phyloP scores from a whole-genome alignment of 2,329 filamentous ascomycete species.

The Fusarium luffae region DNA sequence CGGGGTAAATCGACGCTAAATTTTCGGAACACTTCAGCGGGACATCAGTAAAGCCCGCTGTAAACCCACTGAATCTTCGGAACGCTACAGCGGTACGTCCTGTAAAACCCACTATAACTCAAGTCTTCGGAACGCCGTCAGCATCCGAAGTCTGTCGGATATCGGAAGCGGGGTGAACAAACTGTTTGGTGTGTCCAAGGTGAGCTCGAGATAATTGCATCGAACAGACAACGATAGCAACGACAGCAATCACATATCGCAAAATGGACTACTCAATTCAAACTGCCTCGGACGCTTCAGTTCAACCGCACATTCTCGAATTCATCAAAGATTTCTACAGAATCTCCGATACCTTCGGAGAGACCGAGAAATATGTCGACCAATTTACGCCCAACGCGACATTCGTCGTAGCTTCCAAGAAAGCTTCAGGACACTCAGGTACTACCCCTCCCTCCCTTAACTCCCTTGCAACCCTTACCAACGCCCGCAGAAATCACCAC shows the following conservation, averaged over 20 bases:
- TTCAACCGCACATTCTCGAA: conserved; percentile 19
- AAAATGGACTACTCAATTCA: conserved; percentile 32
- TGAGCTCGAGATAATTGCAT: background rate
- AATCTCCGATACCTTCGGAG: conserved; percentile 31
- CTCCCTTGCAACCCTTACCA: too few relatives aligned
- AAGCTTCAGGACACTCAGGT: conserved; percentile 23
- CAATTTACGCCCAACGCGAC: conserved; percentile 29
- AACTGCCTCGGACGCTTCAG: conserved; percentile 25
- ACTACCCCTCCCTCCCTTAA: background rate
- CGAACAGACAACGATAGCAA: background rate
- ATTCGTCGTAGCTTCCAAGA: conserved; percentile 31
- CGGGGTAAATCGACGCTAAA: background rate
- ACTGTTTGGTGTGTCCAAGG: too few relatives aligned
- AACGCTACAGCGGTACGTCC: background rate
- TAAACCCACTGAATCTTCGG: background rate
- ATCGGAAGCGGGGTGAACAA: conserved; percentile 28
- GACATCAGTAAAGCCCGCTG: background rate
- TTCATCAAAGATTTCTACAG: conserved; percentile 28
- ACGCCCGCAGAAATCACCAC: conserved; percentile 22
- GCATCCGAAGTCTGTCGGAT: conserved; percentile 25
- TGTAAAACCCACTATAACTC: background rate
- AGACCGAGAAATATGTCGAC: conserved; percentile 32
- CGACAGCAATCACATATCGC: background rate
- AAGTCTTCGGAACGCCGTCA: background rate
- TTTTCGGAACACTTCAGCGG: background rate